A percentile compares a stretch with the other conserved stretches of the same genome.
phyloP scores from a whole-genome alignment of 2,329 filamentous ascomycete genomes.

The Atkinsonella hypoxylon region DNA sequence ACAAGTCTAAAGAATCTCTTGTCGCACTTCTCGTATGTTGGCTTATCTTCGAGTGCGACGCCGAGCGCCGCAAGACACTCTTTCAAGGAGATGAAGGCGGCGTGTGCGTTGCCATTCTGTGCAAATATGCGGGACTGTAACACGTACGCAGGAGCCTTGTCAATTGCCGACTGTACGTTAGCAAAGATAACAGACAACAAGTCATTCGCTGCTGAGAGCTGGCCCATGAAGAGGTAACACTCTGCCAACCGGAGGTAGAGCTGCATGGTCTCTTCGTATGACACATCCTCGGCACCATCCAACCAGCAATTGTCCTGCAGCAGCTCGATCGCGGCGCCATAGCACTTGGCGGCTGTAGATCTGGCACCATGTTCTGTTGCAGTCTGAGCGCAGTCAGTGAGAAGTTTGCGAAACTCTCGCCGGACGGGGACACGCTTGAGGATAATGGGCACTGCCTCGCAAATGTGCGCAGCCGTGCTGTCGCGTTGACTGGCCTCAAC shows the following conservation, averaged over 20 bases:
- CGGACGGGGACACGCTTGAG: slow-evolving; percentile 49
- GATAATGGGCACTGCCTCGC: slow-evolving; percentile 64
- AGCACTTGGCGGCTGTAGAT: slow-evolving; percentile 73
- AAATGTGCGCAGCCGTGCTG: slow-evolving; percentile 69
- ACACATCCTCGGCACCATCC: slow-evolving; percentile 55
- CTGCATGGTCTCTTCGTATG: slow-evolving; percentile 76
- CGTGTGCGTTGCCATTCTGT: slow-evolving; percentile 57
- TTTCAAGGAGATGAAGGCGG: slow-evolving; percentile 58
- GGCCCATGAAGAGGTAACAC: slow-evolving; percentile 67
- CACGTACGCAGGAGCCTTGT: slow-evolving; percentile 76
- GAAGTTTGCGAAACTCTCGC: slow-evolving; percentile 57
- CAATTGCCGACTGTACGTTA: slow-evolving; percentile 58
- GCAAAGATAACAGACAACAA: slow-evolving; percentile 60
- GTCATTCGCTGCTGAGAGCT: slow-evolving; percentile 53
- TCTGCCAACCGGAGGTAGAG: slow-evolving; percentile 71
- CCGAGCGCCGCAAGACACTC: slow-evolving; percentile 60
- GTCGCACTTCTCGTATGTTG: slow-evolving; percentile 68
- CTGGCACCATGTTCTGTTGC: slow-evolving; percentile 75
- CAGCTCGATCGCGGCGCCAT: slow-evolving; percentile 62
- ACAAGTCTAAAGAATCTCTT: slow-evolving; percentile 54
- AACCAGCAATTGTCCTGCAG: slow-evolving; percentile 72
- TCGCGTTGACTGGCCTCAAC: slow-evolving; percentile 54
- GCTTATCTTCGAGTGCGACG: slow-evolving; percentile 50
- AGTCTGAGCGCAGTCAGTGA: slow-evolving; percentile 67
- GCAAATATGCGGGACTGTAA: slow-evolving; percentile 69